A percentile compares a stretch with the other conserved stretches of the same genome.
Evolutionary conservation across 1,284 basidiomycete genomes (phyloP).

Genomic region (Volvariella volvacea): DNA sequence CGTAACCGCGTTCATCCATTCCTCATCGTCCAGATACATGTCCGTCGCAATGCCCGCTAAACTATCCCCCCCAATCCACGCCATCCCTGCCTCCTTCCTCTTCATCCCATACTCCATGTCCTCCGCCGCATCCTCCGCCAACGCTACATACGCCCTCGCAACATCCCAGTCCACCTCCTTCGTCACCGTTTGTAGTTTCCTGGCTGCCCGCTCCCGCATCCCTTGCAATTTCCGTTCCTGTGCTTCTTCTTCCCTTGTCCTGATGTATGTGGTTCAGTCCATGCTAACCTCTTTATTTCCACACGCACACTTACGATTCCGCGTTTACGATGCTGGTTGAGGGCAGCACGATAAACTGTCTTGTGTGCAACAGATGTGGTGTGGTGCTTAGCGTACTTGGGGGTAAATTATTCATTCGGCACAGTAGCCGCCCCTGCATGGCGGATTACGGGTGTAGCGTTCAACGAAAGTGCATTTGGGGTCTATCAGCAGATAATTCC

Average conservation of each 20-base stretch:
- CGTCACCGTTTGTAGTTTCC: conserved; percentile 53
- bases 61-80: conserved; percentile 13
- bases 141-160: conserved; percentile 58
- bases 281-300: not conserved
- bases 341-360: conserved; percentile 45
- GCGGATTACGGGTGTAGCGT: not conserved
- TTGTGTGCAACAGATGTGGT: conserved; percentile 69
- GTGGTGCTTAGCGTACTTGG: conserved; percentile 59
- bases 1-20: conserved; percentile 46
- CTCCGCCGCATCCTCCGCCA: conserved; percentile 41
- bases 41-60: conserved; percentile 48
- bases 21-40: conserved; percentile 57
- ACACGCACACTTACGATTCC: not conserved
- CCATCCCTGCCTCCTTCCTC: conserved; percentile 24
- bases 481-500: too few relatives aligned
- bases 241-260: conserved; percentile 22
- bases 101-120: conserved; percentile 20
- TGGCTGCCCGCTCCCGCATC: conserved; percentile 49
- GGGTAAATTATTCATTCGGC: conserved; percentile 60
- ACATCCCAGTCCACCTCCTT: conserved; percentile 64
- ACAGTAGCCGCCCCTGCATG: conserved; percentile 47
- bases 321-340: not conserved
- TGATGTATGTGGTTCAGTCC: conserved; percentile 8
- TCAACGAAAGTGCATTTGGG: not conserved
- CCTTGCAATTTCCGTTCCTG: conserved; percentile 33